Evolutionary conservation across 2,329 filamentous ascomycete species (phyloP).

Genomic region (Aspergillus clavatus): DNA sequence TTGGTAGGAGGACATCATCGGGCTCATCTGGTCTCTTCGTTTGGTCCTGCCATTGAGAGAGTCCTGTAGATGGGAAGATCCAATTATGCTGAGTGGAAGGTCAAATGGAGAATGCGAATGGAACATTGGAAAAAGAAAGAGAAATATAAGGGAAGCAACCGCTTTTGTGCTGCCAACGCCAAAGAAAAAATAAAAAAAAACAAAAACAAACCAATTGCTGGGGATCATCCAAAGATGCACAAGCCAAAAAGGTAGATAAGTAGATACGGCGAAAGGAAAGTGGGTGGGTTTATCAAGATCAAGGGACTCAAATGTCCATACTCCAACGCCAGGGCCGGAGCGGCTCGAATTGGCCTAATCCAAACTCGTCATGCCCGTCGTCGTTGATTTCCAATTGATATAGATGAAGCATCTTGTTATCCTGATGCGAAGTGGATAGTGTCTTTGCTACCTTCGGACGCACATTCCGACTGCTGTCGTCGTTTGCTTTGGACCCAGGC

Average conservation of each 20-base stretch:
- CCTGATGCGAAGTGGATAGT: slow-evolving; percentile 29
- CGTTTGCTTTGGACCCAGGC: slow-evolving; percentile 33
- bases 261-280: background rate
- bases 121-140: too few relatives aligned
- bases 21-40: background rate
- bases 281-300: too few relatives aligned
- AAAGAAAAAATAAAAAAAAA: too few relatives aligned
- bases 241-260: slow-evolving; percentile 2
- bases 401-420: slow-evolving; percentile 32
- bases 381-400: slow-evolving; percentile 37
- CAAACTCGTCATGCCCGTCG: slow-evolving; percentile 24
- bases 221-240: background rate
- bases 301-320: slow-evolving; percentile 36
- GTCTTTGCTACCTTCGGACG: slow-evolving; percentile 30
- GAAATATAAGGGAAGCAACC: too few relatives aligned
- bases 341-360: slow-evolving; percentile 29
- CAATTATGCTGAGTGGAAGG: slow-evolving; percentile 7
- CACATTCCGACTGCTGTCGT: slow-evolving; percentile 27
- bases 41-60: slow-evolving; percentile 12
- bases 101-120: background rate
- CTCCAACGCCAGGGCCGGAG: slow-evolving; percentile 41
- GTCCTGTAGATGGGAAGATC: background rate
- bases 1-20: too few relatives aligned
- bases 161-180: slow-evolving; percentile 13
- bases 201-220: slow-evolving; percentile 1